Conservation (phyloP, 768 basidiomycete species). For the Pleurotus eryngii region DNA sequence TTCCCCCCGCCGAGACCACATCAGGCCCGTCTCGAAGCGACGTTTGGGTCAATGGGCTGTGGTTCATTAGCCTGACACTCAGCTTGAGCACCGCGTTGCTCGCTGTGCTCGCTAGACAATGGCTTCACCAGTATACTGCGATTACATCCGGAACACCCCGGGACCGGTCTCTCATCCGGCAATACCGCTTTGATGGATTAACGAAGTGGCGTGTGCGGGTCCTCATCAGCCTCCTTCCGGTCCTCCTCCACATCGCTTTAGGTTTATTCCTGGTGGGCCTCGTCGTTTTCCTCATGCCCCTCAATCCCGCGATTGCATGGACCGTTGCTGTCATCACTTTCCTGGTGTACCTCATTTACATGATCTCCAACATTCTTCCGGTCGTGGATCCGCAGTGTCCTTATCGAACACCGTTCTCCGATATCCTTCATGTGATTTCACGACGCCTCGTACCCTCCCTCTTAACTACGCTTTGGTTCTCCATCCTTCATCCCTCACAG, state of each 20-base stretch:
- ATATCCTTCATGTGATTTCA: too few species aligned
- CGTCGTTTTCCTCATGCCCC: constrained; percentile 37
- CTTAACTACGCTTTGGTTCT: too few species aligned
- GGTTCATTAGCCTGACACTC: constrained; percentile 41
- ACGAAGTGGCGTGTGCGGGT: constrained; percentile 33
- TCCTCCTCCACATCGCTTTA: constrained; percentile 45
- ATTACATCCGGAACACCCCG: constrained; percentile 34
- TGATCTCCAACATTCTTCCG: background rate
- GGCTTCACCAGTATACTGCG: constrained; percentile 34
- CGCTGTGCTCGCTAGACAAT: constrained; percentile 46
- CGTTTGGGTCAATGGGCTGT: constrained; percentile 38
- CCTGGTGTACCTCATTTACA: background rate
- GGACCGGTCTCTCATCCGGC: constrained; percentile 34
- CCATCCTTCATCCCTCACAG: too few species aligned
- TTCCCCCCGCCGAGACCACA: background rate
- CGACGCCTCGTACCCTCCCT: too few species aligned
- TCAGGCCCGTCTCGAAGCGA: constrained; percentile 11
- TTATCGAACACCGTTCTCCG: background rate
- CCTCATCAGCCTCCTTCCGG: constrained; percentile 39
- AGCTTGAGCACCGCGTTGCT: constrained; percentile 39
- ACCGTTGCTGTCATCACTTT: background rate
- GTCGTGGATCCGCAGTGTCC: background rate
- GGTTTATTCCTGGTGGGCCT: constrained; percentile 50
- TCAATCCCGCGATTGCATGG: constrained; percentile 28
- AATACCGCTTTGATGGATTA: constrained; percentile 32